Percentiles rank a stretch among this genome's conserved stretches.
Conservation (phyloP, 305 asterid genomes). For the Andrographis paniculata region DNA sequence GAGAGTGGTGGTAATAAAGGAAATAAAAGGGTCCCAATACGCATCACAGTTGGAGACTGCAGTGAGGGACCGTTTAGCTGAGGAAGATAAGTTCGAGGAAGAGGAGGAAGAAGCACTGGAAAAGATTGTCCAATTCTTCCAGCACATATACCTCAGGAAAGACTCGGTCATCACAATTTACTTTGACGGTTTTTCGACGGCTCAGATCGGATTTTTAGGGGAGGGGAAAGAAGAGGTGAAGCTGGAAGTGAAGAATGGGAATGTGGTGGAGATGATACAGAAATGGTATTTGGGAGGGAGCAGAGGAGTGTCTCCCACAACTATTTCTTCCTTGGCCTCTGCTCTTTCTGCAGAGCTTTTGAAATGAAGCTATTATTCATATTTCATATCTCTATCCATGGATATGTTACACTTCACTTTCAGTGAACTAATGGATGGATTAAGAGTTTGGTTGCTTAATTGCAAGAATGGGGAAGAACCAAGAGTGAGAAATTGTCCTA, state of each 20-base stretch:
- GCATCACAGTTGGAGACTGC: slow-evolving; percentile 71
- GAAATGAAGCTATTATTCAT: slow-evolving; percentile 8
- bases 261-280: slow-evolving; percentile 66
- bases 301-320: slow-evolving; percentile 60
- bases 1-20: slow-evolving; percentile 79
- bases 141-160: slow-evolving; percentile 58
- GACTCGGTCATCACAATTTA: slow-evolving; percentile 44
- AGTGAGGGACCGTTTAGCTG: slow-evolving; percentile 74
- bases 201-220: slow-evolving; percentile 44
- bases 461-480: too few relatives aligned
- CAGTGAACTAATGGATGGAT: too few relatives aligned
- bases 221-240: slow-evolving; percentile 58
- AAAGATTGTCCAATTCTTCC: slow-evolving; percentile 49
- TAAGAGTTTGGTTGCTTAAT: too few relatives aligned
- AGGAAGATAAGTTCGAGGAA: slow-evolving; percentile 61
- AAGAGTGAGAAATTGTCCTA: too few relatives aligned
- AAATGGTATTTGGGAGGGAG: slow-evolving; percentile 93
- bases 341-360: slow-evolving; percentile 37
- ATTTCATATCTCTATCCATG: too few relatives aligned
- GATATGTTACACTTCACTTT: too few relatives aligned
- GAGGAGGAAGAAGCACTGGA: slow-evolving; percentile 75
- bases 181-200: slow-evolving; percentile 29
- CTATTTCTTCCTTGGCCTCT: slow-evolving; percentile 54
- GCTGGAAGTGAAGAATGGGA: slow-evolving; percentile 66
- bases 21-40: slow-evolving; percentile 84